Evolutionary conservation across 805 yeast species (phyloP).

Genomic region (Yamadazyma scolyti): DNA sequence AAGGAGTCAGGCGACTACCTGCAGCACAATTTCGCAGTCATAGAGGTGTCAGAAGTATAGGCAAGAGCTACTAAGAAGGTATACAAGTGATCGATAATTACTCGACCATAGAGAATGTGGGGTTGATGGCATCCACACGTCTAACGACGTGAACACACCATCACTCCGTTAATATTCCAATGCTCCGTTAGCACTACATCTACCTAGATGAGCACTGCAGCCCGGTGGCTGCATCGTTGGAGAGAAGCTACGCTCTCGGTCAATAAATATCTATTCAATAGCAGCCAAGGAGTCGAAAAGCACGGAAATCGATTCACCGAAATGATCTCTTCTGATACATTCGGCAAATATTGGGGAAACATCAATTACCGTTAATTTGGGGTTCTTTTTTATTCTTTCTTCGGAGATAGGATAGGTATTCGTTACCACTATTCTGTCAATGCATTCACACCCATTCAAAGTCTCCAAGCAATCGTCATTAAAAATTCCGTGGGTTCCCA

Average conservation of each 20-base stretch:
- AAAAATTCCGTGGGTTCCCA: conserved; percentile 96
- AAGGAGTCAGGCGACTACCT: no score
- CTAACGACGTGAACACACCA: no score
- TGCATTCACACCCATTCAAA: conserved; percentile 72
- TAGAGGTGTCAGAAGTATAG: no score
- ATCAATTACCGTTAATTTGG: conserved; percentile 82
- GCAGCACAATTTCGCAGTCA: no score
- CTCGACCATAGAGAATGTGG: no score
- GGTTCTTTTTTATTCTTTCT: conserved; percentile 51
- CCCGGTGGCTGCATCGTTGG: conserved; percentile 56
- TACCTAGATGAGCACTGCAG: conserved; percentile 43
- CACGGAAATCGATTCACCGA: conserved; percentile 94
- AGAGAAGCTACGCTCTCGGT: conserved; percentile 1
- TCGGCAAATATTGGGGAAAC: conserved; percentile 95
- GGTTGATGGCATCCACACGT: no score
- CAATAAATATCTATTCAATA: conserved; percentile 13
- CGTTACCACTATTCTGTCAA: conserved; percentile 91
- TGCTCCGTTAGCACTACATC: conserved; percentile 55
- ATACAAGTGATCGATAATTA: no score
- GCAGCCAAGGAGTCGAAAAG: conserved; percentile 83
- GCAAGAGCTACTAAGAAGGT: no score
- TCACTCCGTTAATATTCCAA: conserved; percentile 41
- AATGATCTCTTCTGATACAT: conserved; percentile 97
- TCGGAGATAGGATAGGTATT: conserved; percentile 89
- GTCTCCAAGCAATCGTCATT: conserved; percentile 81